Evolutionary conservation across 305 asterid genomes (phyloP).

Genomic region (Ruellia speciosa): DNA sequence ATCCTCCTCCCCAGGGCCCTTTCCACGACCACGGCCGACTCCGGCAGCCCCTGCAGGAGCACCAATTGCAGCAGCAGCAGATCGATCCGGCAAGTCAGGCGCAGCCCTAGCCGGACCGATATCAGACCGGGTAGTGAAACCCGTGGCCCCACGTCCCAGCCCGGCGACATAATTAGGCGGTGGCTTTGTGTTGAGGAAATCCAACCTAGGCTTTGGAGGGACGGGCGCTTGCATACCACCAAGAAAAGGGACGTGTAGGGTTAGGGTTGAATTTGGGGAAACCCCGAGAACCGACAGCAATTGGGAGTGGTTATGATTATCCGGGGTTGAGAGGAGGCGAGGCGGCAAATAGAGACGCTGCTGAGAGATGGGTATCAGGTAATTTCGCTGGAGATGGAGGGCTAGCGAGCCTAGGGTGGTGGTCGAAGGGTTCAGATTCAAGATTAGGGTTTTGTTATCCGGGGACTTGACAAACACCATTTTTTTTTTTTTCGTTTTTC

Average conservation of each 20-base stretch:
- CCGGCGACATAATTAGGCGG: constrained; percentile 88
- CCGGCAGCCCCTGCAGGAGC: constrained; percentile 34
- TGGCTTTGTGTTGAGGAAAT: constrained; percentile 50
- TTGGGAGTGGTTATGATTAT: constrained; percentile 10
- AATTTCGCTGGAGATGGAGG: constrained; percentile 31
- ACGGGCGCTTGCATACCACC: constrained; percentile 63
- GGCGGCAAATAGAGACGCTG: constrained; percentile 37
- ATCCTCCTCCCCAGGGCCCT: constrained; percentile 53
- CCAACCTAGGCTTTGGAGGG: constrained; percentile 35
- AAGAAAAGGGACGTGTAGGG: constrained; percentile 34
- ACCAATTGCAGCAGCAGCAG: constrained; percentile 51
- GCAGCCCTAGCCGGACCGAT: constrained; percentile 93
- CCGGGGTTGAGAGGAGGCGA: constrained; percentile 21
- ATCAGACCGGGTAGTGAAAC: constrained; percentile 90
- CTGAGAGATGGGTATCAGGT: constrained; percentile 31
- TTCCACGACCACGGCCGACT: constrained; percentile 59
- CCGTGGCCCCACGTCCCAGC: constrained; percentile 93
- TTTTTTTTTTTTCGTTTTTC: not conserved
- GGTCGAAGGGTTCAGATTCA: constrained; percentile 36
- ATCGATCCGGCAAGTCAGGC: constrained; percentile 70
- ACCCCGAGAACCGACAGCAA: constrained; percentile 17
- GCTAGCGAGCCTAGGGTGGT: constrained; percentile 32
- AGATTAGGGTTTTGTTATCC: constrained; percentile 38
- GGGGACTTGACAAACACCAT: constrained; percentile 53
- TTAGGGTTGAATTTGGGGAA: constrained; percentile 40